Base-by-base conservation (phyloP, 1,139 yeast species). In the Yamadazyma buinensis region DNA sequence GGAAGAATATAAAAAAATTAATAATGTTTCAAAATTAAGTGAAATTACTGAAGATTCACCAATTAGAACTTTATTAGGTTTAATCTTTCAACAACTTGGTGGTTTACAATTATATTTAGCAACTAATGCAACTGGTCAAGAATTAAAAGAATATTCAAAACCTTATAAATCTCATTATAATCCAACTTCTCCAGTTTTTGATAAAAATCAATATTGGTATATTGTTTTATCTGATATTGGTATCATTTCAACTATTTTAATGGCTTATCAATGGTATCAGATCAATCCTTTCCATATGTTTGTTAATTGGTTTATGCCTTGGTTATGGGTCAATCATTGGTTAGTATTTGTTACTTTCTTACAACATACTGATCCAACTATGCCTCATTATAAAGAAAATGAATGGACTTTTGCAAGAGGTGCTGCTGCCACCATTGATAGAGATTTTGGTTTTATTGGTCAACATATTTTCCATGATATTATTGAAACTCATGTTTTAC, bases 361-460 rank as follows among this genome's bases (percentile, higher is more conserved):
- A 52, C 95, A 85, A 61, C 95, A 85, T 66, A 77, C 94, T 23
- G 94, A 83, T 61, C 84, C 88, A 30, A 61, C 77, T 13, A 70
- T 84, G 70, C 87, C 95, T 30, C 95, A 84, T 60, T 85, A 85
- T 65, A 80, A 77, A 40, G 75, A 78, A 36, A 59, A 61, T 24
- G 79, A 81, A 61, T 85, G 95, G 95, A 84, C 75, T 50, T 85
- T 84, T 58, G 92, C 94, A 40, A 74, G 88, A 52, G 95, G 95
- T 49, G 95, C 95, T 19, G 88, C 92, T 38, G 82, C 90, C 42
- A 85, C 95, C 40, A 79, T 85, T 47, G 95, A 85, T 62, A 76
- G 95, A 56, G 78, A 84, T 51, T 83, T 82, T 59, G 92, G 94
- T 18, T 83, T 85, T 52, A 66, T 85, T 44, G 95, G 95, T 37